Evolutionary conservation across 768 basidiomycete genomes (phyloP).

Genomic region (Piloderma croceum): DNA sequence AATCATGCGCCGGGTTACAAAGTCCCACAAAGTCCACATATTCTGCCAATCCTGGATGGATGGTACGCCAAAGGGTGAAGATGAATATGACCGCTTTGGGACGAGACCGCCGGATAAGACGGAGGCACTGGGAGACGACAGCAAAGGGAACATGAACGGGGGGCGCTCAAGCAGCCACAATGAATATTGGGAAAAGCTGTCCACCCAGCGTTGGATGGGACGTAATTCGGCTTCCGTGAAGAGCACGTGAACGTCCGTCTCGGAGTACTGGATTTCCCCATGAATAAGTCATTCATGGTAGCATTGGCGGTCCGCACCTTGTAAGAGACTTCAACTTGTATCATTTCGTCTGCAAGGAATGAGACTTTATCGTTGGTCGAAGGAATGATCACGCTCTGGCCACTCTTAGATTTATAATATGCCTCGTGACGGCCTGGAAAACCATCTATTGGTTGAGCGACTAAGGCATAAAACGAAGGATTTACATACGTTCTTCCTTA

Average conservation of each 20-base stretch:
- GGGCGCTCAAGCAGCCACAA: slow-evolving; percentile 92
- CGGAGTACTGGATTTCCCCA: slow-evolving; percentile 59
- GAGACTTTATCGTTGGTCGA: slow-evolving; percentile 35
- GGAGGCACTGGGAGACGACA: slow-evolving; percentile 34
- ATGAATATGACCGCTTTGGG: slow-evolving; percentile 19
- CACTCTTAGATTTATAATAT: slow-evolving; percentile 62
- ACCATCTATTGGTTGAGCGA: background rate
- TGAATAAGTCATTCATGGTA: background rate
- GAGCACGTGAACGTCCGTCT: slow-evolving; percentile 57
- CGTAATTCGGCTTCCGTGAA: slow-evolving; percentile 77
- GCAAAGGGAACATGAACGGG: slow-evolving; percentile 65
- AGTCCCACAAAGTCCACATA: slow-evolving; percentile 89
- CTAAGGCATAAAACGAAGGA: background rate
- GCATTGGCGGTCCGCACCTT: slow-evolving; percentile 49
- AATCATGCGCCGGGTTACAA: slow-evolving; percentile 79
- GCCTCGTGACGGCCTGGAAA: slow-evolving; percentile 77
- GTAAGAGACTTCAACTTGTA: slow-evolving; percentile 82
- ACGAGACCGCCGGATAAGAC: slow-evolving; percentile 16
- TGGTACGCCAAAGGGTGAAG: slow-evolving; percentile 62
- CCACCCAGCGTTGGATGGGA: slow-evolving; percentile 81
- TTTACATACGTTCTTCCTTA: slow-evolving; percentile 40
- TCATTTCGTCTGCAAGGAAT: slow-evolving; percentile 66
- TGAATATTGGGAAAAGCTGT: slow-evolving; percentile 64
- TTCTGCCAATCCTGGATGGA: slow-evolving; percentile 71
- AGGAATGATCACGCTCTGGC: slow-evolving; percentile 54